These are phyloP conservation scores for Yamadazyma spencermartinsiae DNA, from an alignment of 1,139 yeast genomes.

Conservation along the genomic window DNA sequence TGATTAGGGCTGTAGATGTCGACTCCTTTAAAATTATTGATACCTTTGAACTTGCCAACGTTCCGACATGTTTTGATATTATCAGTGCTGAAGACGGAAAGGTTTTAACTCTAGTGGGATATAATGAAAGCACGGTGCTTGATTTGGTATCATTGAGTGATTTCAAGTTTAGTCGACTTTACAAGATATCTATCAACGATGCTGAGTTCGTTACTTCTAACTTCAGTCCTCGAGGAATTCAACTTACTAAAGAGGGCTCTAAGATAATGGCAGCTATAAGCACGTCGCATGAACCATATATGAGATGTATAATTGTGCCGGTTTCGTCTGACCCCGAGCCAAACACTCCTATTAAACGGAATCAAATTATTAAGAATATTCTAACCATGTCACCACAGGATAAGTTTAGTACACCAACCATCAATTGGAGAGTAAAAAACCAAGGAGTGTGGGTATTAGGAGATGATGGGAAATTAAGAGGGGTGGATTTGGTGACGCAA, in stretches of 20 bases:
- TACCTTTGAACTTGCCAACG: constrained; percentile 34
- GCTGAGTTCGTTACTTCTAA: constrained; percentile 72
- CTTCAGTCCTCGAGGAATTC: constrained; percentile 59
- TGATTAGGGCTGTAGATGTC: constrained; percentile 31
- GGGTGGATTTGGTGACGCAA: constrained; percentile 45
- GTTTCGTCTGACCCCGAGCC: constrained; percentile 23
- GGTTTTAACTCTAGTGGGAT: constrained; percentile 52
- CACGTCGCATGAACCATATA: constrained; percentile 75
- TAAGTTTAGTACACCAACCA: constrained; percentile 58
- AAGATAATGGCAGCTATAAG: constrained; percentile 50
- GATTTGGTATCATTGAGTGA: constrained; percentile 35
- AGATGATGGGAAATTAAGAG: constrained; percentile 68
- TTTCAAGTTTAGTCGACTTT: constrained; percentile 23
- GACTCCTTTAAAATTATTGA: constrained; percentile 23
- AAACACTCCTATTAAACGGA: constrained; percentile 25
- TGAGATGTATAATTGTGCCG: constrained; percentile 54
- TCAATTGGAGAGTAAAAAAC: constrained; percentile 36
- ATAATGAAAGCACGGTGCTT: constrained; percentile 60
- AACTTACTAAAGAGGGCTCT: constrained; percentile 18
- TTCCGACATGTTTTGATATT: constrained; percentile 51
- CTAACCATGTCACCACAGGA: constrained; percentile 71
- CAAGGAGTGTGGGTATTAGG: constrained; percentile 67
- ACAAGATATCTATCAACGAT: constrained; percentile 65
- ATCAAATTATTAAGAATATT: constrained; percentile 55
- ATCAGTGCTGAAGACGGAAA: constrained; percentile 21